Percentiles rank a stretch among this genome's conserved stretches.
These are phyloP conservation scores for Acer yangbiense DNA, from an alignment of 345 rosid species.

Conservation along the genomic window DNA sequence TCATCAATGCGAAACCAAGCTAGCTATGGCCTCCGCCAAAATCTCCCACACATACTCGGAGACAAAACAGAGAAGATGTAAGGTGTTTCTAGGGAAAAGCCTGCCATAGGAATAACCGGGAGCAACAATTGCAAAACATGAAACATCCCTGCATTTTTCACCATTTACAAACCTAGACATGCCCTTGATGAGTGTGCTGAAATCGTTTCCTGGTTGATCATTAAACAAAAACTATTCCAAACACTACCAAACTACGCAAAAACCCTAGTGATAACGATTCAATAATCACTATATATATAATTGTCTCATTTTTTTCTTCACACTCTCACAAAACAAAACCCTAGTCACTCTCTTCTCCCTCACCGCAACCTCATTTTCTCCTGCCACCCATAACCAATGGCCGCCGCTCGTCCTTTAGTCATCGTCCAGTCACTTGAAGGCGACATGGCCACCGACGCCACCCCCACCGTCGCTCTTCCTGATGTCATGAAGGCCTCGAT, in stretches of 20 bases:
- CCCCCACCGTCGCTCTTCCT: conserved; percentile 61
- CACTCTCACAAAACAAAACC: conserved; percentile 4
- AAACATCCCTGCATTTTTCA: neutral
- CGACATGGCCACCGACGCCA: conserved; percentile 77
- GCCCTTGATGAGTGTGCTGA: conserved; percentile 24
- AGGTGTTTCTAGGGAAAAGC: conserved; percentile 17
- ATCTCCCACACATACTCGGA: conserved; percentile 19
- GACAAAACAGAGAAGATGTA: conserved; percentile 25
- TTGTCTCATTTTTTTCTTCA: neutral
- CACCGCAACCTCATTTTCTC: neutral
- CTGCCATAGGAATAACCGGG: conserved; percentile 32
- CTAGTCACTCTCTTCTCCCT: neutral
- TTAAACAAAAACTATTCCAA: conserved; percentile 20
- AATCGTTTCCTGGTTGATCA: conserved; percentile 12
- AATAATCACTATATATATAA: neutral
- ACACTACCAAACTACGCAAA: neutral
- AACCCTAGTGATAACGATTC: conserved; percentile 3
- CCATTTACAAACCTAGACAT: neutral
- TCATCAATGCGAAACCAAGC: conserved; percentile 17
- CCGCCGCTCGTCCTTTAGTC: conserved; percentile 73
- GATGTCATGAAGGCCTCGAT: conserved; percentile 83
- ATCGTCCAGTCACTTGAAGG: conserved; percentile 68
- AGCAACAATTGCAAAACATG: conserved; percentile 15
- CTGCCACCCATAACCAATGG: conserved; percentile 34
- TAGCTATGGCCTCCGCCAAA: conserved; percentile 17